phyloP scores from a whole-genome alignment of 2,329 filamentous ascomycete species.

The Aschersonia sp. region DNA sequence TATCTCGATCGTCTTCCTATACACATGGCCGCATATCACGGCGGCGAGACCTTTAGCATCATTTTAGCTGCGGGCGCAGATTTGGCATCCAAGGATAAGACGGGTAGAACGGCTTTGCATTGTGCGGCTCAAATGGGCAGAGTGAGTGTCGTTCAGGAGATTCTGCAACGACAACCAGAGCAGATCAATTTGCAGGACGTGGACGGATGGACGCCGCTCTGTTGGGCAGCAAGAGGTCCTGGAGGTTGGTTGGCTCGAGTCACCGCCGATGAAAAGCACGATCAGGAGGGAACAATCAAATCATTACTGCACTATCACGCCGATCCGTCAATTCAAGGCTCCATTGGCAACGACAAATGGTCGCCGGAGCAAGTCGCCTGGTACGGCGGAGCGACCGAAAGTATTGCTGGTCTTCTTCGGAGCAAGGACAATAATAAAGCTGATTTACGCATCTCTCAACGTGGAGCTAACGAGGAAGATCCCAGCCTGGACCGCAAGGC shows the following conservation, averaged over 20 bases:
- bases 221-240: neutral
- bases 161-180: neutral
- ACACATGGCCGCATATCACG: neutral
- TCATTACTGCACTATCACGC: neutral
- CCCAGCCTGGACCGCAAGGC: neutral
- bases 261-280: neutral
- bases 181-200: neutral
- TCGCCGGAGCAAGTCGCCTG: neutral
- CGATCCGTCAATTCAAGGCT: neutral
- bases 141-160: neutral
- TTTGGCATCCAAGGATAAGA: neutral
- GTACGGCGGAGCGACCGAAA: neutral
- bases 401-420: neutral
- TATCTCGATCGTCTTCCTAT: neutral
- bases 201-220: neutral
- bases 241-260: neutral
- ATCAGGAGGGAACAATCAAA: neutral
- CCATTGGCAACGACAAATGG: neutral
- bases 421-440: neutral
- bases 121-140: neutral
- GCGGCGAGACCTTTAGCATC: neutral
- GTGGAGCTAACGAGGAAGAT: neutral
- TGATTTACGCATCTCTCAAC: neutral
- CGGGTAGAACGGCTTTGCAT: neutral
- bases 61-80: neutral